These are phyloP conservation scores for Emericellopsis cladophorae DNA, from an alignment of 2,329 filamentous ascomycete species.

Conservation along the genomic window DNA sequence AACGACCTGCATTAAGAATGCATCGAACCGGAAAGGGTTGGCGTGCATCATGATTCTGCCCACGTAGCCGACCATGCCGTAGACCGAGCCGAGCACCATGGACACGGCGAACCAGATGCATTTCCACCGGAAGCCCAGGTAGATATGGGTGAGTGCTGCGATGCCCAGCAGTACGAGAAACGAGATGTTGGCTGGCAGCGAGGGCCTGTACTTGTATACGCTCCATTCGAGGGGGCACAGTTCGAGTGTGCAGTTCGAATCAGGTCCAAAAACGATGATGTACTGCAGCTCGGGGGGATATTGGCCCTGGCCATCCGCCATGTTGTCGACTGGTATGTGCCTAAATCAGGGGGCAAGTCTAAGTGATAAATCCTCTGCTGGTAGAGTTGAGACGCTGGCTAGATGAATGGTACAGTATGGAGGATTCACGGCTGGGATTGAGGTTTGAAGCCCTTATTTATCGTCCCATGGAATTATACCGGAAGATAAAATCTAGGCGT, in stretches of 20 bases:
- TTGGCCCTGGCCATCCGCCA: too few relatives aligned
- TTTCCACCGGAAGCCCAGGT: slow-evolving; percentile 26
- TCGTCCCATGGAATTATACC: too few relatives aligned
- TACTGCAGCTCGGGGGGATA: background rate
- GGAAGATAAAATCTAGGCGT: too few relatives aligned
- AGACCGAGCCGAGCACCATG: slow-evolving; percentile 40
- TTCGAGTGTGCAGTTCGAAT: slow-evolving; percentile 35
- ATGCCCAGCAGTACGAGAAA: slow-evolving; percentile 32
- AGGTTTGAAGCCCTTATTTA: too few relatives aligned
- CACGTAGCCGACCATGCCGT: slow-evolving; percentile 50
- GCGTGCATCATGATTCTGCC: slow-evolving; percentile 42
- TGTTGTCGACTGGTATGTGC: too few relatives aligned
- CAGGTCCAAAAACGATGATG: slow-evolving; percentile 25
- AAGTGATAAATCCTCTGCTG: too few relatives aligned
- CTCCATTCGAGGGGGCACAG: slow-evolving; percentile 30
- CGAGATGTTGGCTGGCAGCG: slow-evolving; percentile 24
- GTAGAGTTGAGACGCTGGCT: too few relatives aligned
- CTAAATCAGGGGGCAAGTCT: too few relatives aligned
- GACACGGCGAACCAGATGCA: slow-evolving; percentile 29
- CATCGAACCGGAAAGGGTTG: slow-evolving; percentile 43
- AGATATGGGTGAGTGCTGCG: slow-evolving; percentile 15
- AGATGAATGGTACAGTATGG: too few relatives aligned
- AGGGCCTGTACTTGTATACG: slow-evolving; percentile 33
- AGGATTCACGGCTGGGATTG: too few relatives aligned
- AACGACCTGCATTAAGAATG: slow-evolving; percentile 50